Conservation (phyloP, 495 filamentous ascomycete species). For the Massariosphaeria phaeospora region DNA sequence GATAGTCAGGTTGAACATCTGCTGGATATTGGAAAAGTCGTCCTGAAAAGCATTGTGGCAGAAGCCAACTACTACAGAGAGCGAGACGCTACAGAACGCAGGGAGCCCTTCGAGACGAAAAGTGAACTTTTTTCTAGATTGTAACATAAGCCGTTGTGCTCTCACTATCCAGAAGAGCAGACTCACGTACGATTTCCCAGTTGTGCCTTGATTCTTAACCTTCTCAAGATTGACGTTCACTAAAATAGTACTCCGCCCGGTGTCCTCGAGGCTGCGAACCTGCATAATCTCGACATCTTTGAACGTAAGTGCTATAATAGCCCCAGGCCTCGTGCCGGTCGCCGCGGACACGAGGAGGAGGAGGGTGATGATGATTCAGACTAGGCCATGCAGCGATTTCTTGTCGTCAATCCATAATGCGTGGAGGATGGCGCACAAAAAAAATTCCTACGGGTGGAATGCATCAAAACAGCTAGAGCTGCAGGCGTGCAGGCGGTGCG, state of each 20-base stretch:
- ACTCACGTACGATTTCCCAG: slow-evolving; percentile 8
- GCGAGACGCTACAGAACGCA: slow-evolving; percentile 18
- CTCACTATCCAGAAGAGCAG: neutral
- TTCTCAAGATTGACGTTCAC: slow-evolving; percentile 19
- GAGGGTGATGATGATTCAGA: too few relatives aligned
- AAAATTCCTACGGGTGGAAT: too few relatives aligned
- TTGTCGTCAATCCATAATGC: too few relatives aligned
- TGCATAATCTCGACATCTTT: neutral
- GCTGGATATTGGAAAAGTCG: slow-evolving; percentile 12
- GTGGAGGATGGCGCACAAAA: too few relatives aligned
- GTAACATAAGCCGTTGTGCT: slow-evolving; percentile 1
- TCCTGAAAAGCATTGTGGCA: slow-evolving; percentile 14
- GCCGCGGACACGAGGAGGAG: too few relatives aligned
- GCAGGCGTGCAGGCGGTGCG: too few relatives aligned
- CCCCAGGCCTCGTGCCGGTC: neutral
- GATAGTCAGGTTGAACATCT: slow-evolving; percentile 24
- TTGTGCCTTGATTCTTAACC: slow-evolving; percentile 13
- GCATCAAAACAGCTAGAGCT: too few relatives aligned
- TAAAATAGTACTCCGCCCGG: slow-evolving; percentile 1
- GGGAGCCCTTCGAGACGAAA: slow-evolving; percentile 19
- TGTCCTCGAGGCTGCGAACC: neutral
- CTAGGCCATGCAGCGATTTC: too few relatives aligned
- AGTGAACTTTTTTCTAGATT: slow-evolving; percentile 26
- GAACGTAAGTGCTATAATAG: neutral
- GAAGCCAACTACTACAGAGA: slow-evolving; percentile 7